These are phyloP conservation scores for Schizopora paradoxa DNA, from an alignment of 1,284 basidiomycete genomes.

Conservation along the genomic window DNA sequence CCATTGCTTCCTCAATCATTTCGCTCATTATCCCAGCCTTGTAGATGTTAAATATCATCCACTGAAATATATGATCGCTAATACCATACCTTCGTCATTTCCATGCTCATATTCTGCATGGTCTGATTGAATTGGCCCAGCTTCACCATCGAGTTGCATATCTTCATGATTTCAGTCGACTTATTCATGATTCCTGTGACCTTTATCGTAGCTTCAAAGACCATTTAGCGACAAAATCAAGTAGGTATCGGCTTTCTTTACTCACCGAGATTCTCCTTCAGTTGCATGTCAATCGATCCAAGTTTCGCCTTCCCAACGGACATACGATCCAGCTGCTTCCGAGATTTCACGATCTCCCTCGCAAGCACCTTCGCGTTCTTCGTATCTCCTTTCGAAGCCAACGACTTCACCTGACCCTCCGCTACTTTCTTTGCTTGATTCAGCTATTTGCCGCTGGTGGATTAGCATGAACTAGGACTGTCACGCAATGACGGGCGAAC, in stretches of 20 bases:
- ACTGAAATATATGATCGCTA: not conserved
- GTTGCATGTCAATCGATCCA: conserved; percentile 87
- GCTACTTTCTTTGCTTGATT: conserved; percentile 82
- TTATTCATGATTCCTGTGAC: conserved; percentile 96
- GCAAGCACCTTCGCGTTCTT: conserved; percentile 92
- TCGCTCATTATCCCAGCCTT: conserved; percentile 93
- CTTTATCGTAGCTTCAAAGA: conserved; percentile 82
- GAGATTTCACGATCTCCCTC: conserved; percentile 89
- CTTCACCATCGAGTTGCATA: conserved; percentile 88
- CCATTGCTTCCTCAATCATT: conserved; percentile 85
- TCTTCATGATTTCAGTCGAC: conserved; percentile 98
- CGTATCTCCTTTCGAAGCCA: conserved; percentile 88
- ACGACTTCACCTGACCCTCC: conserved; percentile 78
- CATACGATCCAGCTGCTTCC: conserved; percentile 91
- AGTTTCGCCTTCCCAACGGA: conserved; percentile 91
- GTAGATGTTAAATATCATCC: not conserved
- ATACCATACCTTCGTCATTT: conserved; percentile 88
- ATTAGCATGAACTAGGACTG: not conserved
- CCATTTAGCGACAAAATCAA: conserved; percentile 8
- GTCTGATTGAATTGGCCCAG: conserved; percentile 88
- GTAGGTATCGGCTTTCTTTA: conserved; percentile 12
- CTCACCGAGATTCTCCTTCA: conserved; percentile 91
- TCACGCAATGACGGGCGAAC: conserved; percentile 41
- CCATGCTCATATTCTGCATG: conserved; percentile 98
- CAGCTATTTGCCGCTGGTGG: conserved; percentile 46